Percentiles rank a stretch among this genome's conserved stretches.
Conservation (phyloP, 2,329 filamentous ascomycete genomes). For the Graphiopsis chlorocephala region DNA sequence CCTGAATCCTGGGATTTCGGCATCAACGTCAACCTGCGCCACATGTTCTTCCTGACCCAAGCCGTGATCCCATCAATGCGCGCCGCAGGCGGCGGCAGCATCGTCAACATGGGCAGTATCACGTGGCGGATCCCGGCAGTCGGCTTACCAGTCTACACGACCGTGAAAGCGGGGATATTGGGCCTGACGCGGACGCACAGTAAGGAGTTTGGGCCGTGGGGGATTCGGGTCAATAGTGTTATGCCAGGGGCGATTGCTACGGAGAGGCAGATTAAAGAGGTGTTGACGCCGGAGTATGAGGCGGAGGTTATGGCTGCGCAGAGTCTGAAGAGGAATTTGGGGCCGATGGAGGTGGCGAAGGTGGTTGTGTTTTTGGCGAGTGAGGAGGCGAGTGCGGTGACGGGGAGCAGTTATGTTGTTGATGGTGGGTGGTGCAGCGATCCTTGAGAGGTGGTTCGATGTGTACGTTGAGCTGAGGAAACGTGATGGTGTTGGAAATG, state of each 20-base stretch:
- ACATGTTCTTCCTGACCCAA: constrained; percentile 59
- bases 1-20: constrained; percentile 63
- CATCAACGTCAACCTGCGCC: constrained; percentile 64
- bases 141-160: constrained; percentile 29
- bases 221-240: constrained; percentile 30
- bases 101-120: constrained; percentile 55
- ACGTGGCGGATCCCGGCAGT: constrained; percentile 30
- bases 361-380: constrained; percentile 32
- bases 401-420: constrained; percentile 32
- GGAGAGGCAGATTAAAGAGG: constrained; percentile 32
- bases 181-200: constrained; percentile 31
- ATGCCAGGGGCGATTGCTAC: constrained; percentile 34
- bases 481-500: background rate
- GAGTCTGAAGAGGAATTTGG: constrained; percentile 31
- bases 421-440: constrained; percentile 33
- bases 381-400: constrained; percentile 32
- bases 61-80: constrained; percentile 60
- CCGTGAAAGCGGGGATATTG: constrained; percentile 29
- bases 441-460: constrained; percentile 13
- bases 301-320: constrained; percentile 29
- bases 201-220: constrained; percentile 29
- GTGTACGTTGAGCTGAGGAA: background rate
- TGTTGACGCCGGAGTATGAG: constrained; percentile 31
- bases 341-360: constrained; percentile 31
- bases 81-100: constrained; percentile 53